Base-by-base conservation (phyloP, 176 grass and related monocot genomes). In the Hordeum marinum region DNA sequence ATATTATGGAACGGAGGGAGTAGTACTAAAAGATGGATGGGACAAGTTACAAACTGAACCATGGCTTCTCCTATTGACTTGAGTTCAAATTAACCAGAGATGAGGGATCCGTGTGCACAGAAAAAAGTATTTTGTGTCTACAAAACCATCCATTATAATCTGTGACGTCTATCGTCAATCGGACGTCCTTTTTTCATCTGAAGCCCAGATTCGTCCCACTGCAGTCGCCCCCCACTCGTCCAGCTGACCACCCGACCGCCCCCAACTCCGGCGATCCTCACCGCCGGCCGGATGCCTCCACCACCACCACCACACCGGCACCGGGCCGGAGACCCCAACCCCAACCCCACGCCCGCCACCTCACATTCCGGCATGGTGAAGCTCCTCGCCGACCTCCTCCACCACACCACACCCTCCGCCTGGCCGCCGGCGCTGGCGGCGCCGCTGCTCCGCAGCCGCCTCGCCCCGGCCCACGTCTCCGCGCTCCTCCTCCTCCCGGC, bases 361-460 rank as follows among this genome's bases (percentile, higher is more conserved):
- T 85, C 87, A 5, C 54, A 81, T 31, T 76, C 82, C 20, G 87
- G 87, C 25, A 58, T 88, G 75, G 81, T 88, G 0, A 88, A 74
- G 41, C 77, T 84, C 77, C 57, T 76, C 29, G 46, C 72, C 48
- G 91, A 93, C 34, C 45, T 84, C 64, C 61, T 93, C 40, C 79
- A 83, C 69, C 77, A 77, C 32, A 87, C 79, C 41, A 26, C 80
- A 11, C 80, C 89, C 5, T 42, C 60, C 43, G 80, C 81, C 67
- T 90, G 89, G 82, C 74, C 69, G 40, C 85, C 85, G 3, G 73
- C 88, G 25, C 88, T 85, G 15, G 66, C 78, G 61, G 68, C 75
- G 55, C 87, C 89, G 77, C 76, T 63, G n/a, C 76, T 89, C n/a
- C 89, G 72, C 60, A 52, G 84, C 70, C 42, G 42, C 70, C 70